phyloP scores from a whole-genome alignment of 169 alveolate genomes.

The Cryptosporidium viatorum region DNA sequence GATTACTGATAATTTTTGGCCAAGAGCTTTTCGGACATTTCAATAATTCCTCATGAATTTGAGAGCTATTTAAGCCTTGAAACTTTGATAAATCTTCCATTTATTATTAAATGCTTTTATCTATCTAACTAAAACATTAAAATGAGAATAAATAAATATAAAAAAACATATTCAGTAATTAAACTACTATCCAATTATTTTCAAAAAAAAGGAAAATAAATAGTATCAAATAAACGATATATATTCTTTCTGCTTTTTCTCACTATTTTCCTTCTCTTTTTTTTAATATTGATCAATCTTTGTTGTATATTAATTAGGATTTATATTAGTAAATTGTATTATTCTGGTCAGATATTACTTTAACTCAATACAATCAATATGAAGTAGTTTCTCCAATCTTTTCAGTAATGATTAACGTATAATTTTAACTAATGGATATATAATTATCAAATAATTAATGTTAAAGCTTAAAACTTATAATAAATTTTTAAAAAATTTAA shows the following conservation, averaged over 20 bases:
- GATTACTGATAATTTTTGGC: constrained; percentile 41
- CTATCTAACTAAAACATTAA: background rate
- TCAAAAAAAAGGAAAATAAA: too few species aligned
- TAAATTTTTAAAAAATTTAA: background rate
- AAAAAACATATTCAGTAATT: background rate
- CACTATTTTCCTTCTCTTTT: background rate
- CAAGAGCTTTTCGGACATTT: constrained; percentile 59
- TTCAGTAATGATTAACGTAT: background rate
- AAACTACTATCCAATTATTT: background rate
- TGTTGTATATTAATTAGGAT: too few species aligned
- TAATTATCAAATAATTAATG: background rate
- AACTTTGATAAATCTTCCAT: constrained; percentile 24
- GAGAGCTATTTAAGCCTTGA: constrained; percentile 29
- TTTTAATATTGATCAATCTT: too few species aligned
- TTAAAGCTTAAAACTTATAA: background rate
- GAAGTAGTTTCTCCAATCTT: background rate
- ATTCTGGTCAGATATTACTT: background rate
- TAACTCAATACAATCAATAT: background rate
- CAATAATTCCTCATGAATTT: constrained; percentile 35
- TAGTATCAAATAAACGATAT: too few species aligned
- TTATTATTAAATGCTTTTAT: background rate
- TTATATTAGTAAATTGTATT: too few species aligned
- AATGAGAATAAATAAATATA: too few species aligned
- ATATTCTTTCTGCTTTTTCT: background rate
- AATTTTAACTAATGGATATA: background rate